phyloP scores from a whole-genome alignment of 177 flowering plant species.

The Vitis hybrid region DNA sequence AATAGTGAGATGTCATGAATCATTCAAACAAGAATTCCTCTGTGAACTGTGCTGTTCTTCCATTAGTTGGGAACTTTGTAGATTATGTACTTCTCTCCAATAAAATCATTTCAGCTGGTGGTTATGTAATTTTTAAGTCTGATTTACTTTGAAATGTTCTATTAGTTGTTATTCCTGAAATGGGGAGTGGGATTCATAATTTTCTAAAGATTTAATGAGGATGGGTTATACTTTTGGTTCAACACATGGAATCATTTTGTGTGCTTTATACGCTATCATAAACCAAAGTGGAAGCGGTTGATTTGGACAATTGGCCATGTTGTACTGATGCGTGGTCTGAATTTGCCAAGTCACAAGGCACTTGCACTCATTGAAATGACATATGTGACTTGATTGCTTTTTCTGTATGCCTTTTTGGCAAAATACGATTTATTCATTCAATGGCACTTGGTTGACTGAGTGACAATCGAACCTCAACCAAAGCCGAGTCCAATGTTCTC shows the following conservation, averaged over 20 bases:
- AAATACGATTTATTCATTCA: conserved; percentile 21
- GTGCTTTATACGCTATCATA: conserved; percentile 11
- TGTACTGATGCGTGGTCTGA: conserved; percentile 25
- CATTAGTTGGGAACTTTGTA: not conserved
- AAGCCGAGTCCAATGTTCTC: conserved; percentile 34
- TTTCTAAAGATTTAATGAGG: not conserved
- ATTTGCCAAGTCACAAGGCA: conserved; percentile 33
- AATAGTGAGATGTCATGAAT: not conserved
- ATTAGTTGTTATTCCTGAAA: too few species aligned
- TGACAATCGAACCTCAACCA: conserved; percentile 29
- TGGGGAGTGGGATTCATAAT: not conserved
- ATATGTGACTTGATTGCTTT: conserved; percentile 16
- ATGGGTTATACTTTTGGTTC: not conserved
- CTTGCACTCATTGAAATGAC: conserved; percentile 22
- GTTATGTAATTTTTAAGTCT: not conserved
- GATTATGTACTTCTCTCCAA: not conserved
- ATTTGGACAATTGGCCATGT: conserved; percentile 21
- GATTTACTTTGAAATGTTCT: too few species aligned
- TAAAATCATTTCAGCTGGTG: not conserved
- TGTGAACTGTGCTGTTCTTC: not conserved
- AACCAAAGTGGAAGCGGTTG: conserved; percentile 19
- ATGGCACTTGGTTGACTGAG: conserved; percentile 27
- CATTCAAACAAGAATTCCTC: conserved; percentile 1
- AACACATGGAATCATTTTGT: conserved; percentile 8
- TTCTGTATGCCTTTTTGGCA: conserved; percentile 7